These are phyloP conservation scores for Geotrichum restrictum DNA, from an alignment of 1,139 yeast species.

Conservation along the genomic window DNA sequence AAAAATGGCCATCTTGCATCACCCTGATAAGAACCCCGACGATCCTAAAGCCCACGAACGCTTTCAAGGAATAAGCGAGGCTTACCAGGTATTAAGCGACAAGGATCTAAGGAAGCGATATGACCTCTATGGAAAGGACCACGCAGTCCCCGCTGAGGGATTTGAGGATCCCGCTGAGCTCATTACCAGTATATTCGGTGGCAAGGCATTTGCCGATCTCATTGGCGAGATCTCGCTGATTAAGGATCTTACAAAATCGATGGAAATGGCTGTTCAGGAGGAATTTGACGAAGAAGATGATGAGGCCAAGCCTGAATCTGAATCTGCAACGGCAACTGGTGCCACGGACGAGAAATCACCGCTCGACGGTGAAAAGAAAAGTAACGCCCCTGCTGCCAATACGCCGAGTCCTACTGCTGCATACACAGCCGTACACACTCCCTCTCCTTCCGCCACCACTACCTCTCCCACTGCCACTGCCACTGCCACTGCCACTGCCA, in stretches of 20 bases:
- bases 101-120: slow-evolving; percentile 67
- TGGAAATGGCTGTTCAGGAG: slow-evolving; percentile 66
- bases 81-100: slow-evolving; percentile 62
- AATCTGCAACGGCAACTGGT: neutral
- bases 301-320: slow-evolving; percentile 18
- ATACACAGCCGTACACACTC: neutral
- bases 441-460: slow-evolving; percentile 12
- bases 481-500: slow-evolving; percentile 3
- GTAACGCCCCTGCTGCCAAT: slow-evolving; percentile 8
- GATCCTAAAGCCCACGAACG: slow-evolving; percentile 72
- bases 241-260: slow-evolving; percentile 71
- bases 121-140: slow-evolving; percentile 82
- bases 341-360: neutral
- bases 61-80: slow-evolving; percentile 48
- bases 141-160: slow-evolving; percentile 75
- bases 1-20: slow-evolving; percentile 79
- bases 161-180: slow-evolving; percentile 88
- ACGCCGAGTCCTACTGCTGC: slow-evolving; percentile 11
- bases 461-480: neutral
- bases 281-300: slow-evolving; percentile 71
- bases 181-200: slow-evolving; percentile 85
- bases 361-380: slow-evolving; percentile 15
- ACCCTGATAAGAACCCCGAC: slow-evolving; percentile 94
- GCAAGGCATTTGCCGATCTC: slow-evolving; percentile 82
- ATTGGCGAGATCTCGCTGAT: slow-evolving; percentile 88